phyloP scores from a whole-genome alignment of 371 early-diverging fungal species.

The Syncephalastrum sp. region DNA sequence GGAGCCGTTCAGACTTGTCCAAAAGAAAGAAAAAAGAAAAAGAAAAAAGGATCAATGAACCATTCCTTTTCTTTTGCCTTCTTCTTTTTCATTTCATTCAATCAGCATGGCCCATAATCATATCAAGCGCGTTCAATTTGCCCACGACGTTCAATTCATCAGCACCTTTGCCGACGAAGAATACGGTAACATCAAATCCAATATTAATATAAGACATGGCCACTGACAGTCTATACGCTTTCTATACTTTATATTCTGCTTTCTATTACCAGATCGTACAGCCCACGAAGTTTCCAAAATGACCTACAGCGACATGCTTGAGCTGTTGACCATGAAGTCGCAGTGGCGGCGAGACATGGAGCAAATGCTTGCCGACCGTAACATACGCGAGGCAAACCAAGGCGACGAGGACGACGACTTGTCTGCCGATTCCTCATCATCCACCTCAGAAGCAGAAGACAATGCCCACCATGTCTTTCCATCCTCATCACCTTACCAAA shows the following conservation, averaged over 20 bases:
- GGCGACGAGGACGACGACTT: constrained; percentile 10
- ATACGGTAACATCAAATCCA: constrained; percentile 31
- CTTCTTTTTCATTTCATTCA: no score
- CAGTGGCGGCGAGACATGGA: constrained; percentile 48
- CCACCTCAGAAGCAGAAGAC: no score
- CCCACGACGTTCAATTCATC: constrained; percentile 34
- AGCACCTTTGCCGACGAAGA: constrained; percentile 50
- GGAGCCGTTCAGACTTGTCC: no score
- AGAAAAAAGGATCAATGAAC: no score
- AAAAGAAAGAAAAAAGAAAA: no score
- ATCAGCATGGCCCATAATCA: not conserved
- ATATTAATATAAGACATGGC: not conserved
- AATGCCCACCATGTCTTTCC: no score
- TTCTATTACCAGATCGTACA: constrained; percentile 34
- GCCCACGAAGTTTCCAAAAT: constrained; percentile 50
- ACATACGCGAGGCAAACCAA: constrained; percentile 12
- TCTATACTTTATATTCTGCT: not conserved
- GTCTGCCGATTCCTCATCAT: no score
- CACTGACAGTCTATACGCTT: not conserved
- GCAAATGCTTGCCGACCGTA: constrained; percentile 34
- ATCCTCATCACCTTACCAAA: no score
- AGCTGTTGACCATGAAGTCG: constrained; percentile 44
- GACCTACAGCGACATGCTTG: constrained; percentile 48
- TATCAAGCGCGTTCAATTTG: constrained; percentile 43
- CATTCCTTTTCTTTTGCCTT: no score